Evolutionary conservation across 306 rosid genomes (phyloP), one percentile per base, ranked within the genome.

Genomic region (Bauhinia variegata): DNA sequence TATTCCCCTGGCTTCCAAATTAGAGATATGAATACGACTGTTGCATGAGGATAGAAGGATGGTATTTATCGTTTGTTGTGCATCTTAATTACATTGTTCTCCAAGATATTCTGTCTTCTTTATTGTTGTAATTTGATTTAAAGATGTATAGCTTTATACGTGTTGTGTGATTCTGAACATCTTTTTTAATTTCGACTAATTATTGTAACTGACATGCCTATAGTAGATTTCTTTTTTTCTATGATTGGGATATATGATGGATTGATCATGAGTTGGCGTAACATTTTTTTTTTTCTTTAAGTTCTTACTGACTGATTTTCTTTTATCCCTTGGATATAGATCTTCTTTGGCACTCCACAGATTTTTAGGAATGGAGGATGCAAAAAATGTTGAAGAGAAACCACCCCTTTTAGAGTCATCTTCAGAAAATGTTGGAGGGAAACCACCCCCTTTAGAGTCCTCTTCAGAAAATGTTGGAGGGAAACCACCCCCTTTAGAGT

Each of bases 281-380:
- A 31, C 33, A 41, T 39, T 6, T 37, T 15, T 16, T 41, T 56
- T 41, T 50, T 50, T 49, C 12, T 43, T 71, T 72, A 37, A 36
- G 49, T 54, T 68, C 53, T 38, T 11, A 30, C 63, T 58, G 70
- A 47, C 47, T 63, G 46, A 56, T 57, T 71, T 54, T 73, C 76
- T 10, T 71, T 65, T 57, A 5, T 58, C 60, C n/a, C 48, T 63
- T 77, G 44, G 65, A 75, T 15, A 62, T 16, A 80, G 84, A 69
- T 77, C 19, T 57, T 56, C 63, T 47, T 36, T 54, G 38, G 82
- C 68, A 33, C 80, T 64, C 15, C 52, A 66, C 60, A 57, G 67
- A 74, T 36, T 76, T 74, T 67, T 61, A 37, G 65, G 46, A 67
- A 90, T 90, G 96, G 96, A 87, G 82, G 91, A 74, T 63, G 65